Evolutionary conservation across 129 eudicot species (phyloP).

Genomic region (Tanacetum coccineum): DNA sequence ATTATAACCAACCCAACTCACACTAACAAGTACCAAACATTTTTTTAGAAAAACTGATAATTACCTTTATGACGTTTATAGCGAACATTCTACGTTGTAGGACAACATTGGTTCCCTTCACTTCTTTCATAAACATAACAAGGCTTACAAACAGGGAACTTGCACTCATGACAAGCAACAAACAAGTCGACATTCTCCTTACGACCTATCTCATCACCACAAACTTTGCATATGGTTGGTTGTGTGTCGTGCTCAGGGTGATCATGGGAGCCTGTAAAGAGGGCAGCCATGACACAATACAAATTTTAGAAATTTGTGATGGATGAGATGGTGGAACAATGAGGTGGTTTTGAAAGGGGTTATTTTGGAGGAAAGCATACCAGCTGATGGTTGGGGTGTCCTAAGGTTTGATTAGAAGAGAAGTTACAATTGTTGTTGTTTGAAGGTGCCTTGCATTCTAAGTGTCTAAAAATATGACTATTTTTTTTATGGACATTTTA

Average conservation of each 20-base stretch:
- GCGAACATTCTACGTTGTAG: slow-evolving; percentile 87
- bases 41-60: too few species aligned
- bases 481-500: background rate
- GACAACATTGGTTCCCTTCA: slow-evolving; percentile 88
- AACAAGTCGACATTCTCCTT: slow-evolving; percentile 65
- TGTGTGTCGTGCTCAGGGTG: slow-evolving; percentile 36
- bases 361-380: slow-evolving; percentile 30
- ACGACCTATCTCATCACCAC: slow-evolving; percentile 73
- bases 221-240: slow-evolving; percentile 53
- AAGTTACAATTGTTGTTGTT: slow-evolving; percentile 37
- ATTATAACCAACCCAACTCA: background rate
- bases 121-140: slow-evolving; percentile 87
- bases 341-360: slow-evolving; percentile 31
- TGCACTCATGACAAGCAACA: slow-evolving; percentile 80
- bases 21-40: slow-evolving; percentile 23
- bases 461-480: slow-evolving; percentile 5
- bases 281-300: slow-evolving; percentile 60
- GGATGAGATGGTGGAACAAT: slow-evolving; percentile 33
- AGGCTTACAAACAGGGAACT: slow-evolving; percentile 90
- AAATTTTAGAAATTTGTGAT: slow-evolving; percentile 20
- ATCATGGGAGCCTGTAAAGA: slow-evolving; percentile 55
- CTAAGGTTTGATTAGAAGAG: slow-evolving; percentile 87
- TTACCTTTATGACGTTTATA: slow-evolving; percentile 76
- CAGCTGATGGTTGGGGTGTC: slow-evolving; percentile 83
- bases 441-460: slow-evolving; percentile 29